phyloP scores from a whole-genome alignment of 2,329 filamentous ascomycete genomes.

The Raffaelea albimanens region DNA sequence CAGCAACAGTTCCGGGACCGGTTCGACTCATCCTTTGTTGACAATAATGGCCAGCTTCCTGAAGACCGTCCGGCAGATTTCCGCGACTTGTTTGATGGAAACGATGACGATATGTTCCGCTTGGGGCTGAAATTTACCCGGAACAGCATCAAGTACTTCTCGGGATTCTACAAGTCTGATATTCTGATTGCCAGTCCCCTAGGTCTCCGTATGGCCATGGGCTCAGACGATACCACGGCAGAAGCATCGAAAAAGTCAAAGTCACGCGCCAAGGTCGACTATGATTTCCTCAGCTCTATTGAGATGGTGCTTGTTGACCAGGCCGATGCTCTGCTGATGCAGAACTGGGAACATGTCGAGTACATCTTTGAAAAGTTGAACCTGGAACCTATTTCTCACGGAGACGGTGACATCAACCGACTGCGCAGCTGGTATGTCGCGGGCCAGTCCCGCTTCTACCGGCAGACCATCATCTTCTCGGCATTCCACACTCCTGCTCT shows the following conservation, averaged over 20 bases:
- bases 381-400: slow-evolving; percentile 75
- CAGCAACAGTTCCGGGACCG: slow-evolving; percentile 93
- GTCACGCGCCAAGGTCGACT: slow-evolving; percentile 46
- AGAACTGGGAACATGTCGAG: slow-evolving; percentile 96
- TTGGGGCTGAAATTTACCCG: slow-evolving; percentile 94
- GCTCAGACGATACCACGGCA: slow-evolving; percentile 51
- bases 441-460: slow-evolving; percentile 66
- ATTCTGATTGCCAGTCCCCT: slow-evolving; percentile 87
- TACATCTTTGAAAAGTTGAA: slow-evolving; percentile 90
- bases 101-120: slow-evolving; percentile 95
- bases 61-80: slow-evolving; percentile 75
- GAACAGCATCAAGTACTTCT: slow-evolving; percentile 90
- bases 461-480: slow-evolving; percentile 76
- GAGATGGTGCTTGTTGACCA: slow-evolving; percentile 88
- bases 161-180: slow-evolving; percentile 93
- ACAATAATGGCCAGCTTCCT: slow-evolving; percentile 41
- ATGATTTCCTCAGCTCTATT: slow-evolving; percentile 88
- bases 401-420: slow-evolving; percentile 88
- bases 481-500: slow-evolving; percentile 85
- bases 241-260: slow-evolving; percentile 43
- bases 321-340: slow-evolving; percentile 87
- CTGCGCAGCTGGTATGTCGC: slow-evolving; percentile 92
- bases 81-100: slow-evolving; percentile 79
- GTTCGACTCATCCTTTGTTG: slow-evolving; percentile 75
- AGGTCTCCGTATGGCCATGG: slow-evolving; percentile 82